Percentiles rank a stretch among this genome's conserved stretches.
phyloP scores from a whole-genome alignment of 140 eudicot species.

The Oenanthe javanica region DNA sequence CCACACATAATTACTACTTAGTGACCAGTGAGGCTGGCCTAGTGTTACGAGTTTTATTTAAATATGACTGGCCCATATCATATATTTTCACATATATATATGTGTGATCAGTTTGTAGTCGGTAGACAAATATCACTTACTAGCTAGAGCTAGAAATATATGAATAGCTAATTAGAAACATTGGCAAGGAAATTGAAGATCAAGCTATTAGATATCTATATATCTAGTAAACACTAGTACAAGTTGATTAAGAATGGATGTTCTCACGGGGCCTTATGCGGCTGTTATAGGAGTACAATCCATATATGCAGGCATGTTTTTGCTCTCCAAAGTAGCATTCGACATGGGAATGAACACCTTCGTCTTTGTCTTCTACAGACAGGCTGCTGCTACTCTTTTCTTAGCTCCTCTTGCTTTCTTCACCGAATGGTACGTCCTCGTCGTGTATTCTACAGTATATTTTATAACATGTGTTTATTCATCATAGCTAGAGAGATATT shows the following conservation, averaged over 20 bases:
- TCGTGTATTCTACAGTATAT: too few relatives aligned
- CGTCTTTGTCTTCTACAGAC: constrained; percentile 71
- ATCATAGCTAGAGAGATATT: too few relatives aligned
- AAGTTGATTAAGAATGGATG: constrained; percentile 18
- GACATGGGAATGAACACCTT: constrained; percentile 70
- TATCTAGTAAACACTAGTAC: background rate
- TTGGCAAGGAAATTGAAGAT: too few relatives aligned
- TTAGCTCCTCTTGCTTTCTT: constrained; percentile 45
- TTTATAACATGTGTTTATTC: too few relatives aligned
- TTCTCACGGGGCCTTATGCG: constrained; percentile 24
- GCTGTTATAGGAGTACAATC: constrained; percentile 36
- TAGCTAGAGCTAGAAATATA: too few relatives aligned
- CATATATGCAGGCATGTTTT: constrained; percentile 62
- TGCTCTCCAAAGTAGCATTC: constrained; percentile 61
- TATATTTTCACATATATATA: background rate
- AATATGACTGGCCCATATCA: background rate
- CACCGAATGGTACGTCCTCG: constrained; percentile 56
- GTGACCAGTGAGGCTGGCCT: background rate
- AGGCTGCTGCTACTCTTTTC: constrained; percentile 58
- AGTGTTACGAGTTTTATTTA: background rate
- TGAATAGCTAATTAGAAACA: background rate
- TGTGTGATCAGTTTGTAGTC: background rate
- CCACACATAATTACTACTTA: background rate
- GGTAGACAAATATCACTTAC: background rate
- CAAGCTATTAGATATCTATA: too few relatives aligned